Percentiles rank a stretch among this genome's conserved stretches.
Evolutionary conservation across 1,139 yeast species (phyloP).

Genomic region (Hanseniaspora uvarum): DNA sequence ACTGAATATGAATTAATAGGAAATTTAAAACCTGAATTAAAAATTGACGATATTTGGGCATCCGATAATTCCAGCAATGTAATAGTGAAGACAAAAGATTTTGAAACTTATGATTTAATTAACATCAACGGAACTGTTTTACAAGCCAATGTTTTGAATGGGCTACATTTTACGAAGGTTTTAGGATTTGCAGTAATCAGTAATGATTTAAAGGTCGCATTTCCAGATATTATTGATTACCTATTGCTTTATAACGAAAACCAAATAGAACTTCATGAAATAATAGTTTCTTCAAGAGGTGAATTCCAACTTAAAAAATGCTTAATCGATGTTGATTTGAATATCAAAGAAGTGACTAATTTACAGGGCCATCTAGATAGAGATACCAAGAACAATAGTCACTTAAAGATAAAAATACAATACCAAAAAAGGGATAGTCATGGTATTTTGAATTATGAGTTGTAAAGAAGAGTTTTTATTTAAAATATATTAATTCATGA

Average conservation of each 20-base stretch:
- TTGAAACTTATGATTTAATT: neutral
- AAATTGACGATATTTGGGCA: neutral
- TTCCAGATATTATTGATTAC: slow-evolving; percentile 6
- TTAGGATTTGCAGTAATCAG: slow-evolving; percentile 2
- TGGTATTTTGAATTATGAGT: neutral
- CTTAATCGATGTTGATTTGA: neutral
- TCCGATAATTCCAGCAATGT: slow-evolving; percentile 4
- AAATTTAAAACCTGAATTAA: neutral
- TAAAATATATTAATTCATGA: neutral
- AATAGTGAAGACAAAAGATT: neutral
- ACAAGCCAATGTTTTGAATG: neutral
- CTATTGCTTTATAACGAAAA: neutral
- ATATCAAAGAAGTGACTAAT: neutral
- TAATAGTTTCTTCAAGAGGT: neutral
- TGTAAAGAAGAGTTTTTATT: neutral
- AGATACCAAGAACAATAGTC: neutral
- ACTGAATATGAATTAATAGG: slow-evolving; percentile 1
- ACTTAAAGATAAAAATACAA: neutral
- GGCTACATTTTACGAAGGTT: neutral
- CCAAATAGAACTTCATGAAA: neutral
- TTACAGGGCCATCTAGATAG: neutral
- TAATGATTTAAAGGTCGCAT: neutral
- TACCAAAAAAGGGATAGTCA: neutral
- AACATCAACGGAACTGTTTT: slow-evolving; percentile 1
- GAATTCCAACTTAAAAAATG: neutral